Base-by-base conservation (phyloP, 176 grass and related monocot genomes). In the Aegilops sharonensis region DNA sequence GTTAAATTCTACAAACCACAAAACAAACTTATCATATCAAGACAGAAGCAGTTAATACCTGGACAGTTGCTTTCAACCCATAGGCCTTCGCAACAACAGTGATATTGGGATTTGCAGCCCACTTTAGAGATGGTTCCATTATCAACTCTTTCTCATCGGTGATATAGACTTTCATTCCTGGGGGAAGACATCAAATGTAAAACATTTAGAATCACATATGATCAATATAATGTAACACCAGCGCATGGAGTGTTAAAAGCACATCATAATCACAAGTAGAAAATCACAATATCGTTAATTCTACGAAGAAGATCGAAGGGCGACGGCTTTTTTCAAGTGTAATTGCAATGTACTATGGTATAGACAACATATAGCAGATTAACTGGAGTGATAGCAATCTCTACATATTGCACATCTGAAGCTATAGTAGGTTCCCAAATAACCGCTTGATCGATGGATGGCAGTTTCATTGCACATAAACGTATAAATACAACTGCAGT, bases 31-130 rank as follows among this genome's bases (percentile, higher is more conserved):
- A 76, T 69, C 42, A 87, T 23, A 23, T 30, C 17, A 50, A 81
- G 31, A 82, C 35, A 48, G 11, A 82, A 74, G 47, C 78, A 47
- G 56, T 60, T 70, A 79, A 84, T 78, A 94, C 97, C 90, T 99
- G 97, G 78, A 92, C 29, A 70, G 90, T 94, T 75, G 92, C 92
- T 86, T 91, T 94, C 74, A 99, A 80, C 36, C 94, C 94, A 52
- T 94, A 96, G 43, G 93, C 92, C 84, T 93, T 99, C 36, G 87
- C 87, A 88, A 83, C 83, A 90, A 89, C 81, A 74, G 88, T 89
- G 50, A 99, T 18, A 92, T 99, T 99, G 84, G 97, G 94, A 60
- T 99, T 99, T 84, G 90, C 97, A 90, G 97, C 97, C 97, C 97
- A 99, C 81, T 99, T 99, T 54, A 99, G 72, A 75, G 82, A 94